A percentile compares a stretch with the other conserved stretches of the same genome.
These are phyloP conservation scores for Schizosaccharomyces japonicus DNA, from an alignment of 805 yeast species.

Conservation along the genomic window DNA sequence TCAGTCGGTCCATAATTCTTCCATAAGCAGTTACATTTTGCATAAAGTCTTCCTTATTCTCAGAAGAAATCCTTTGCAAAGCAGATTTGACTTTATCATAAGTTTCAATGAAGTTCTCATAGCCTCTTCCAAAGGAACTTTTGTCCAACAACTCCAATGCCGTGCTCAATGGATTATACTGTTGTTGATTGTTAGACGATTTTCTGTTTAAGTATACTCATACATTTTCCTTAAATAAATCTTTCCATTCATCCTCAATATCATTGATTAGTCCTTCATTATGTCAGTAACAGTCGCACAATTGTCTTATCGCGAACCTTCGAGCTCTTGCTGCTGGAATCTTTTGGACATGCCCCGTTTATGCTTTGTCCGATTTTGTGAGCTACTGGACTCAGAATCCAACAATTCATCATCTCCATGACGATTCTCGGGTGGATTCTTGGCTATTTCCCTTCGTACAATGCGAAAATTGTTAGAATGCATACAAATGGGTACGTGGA, in stretches of 20 bases:
- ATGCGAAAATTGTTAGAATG: too few species aligned
- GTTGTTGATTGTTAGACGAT: neutral
- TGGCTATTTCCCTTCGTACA: too few species aligned
- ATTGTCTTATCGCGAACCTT: too few species aligned
- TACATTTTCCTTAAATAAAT: neutral
- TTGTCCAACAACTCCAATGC: neutral
- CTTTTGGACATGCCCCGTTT: too few species aligned
- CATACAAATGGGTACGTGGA: too few species aligned
- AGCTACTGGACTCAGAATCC: too few species aligned
- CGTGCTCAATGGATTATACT: neutral
- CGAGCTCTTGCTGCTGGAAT: too few species aligned
- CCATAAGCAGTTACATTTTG: neutral
- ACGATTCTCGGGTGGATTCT: too few species aligned
- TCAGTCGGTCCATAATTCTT: neutral
- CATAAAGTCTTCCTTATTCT: neutral
- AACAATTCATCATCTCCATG: too few species aligned
- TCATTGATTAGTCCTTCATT: neutral
- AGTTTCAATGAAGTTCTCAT: neutral
- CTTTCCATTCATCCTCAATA: slow-evolving; percentile 4
- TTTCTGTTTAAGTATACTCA: neutral
- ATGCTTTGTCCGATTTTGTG: too few species aligned
- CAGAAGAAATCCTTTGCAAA: neutral
- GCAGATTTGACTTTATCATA: neutral
- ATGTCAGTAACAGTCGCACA: too few species aligned
- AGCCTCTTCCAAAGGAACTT: neutral